Evolutionary conservation across 805 yeast species (phyloP).

Genomic region (Vanderwaltozyma polyspora): DNA sequence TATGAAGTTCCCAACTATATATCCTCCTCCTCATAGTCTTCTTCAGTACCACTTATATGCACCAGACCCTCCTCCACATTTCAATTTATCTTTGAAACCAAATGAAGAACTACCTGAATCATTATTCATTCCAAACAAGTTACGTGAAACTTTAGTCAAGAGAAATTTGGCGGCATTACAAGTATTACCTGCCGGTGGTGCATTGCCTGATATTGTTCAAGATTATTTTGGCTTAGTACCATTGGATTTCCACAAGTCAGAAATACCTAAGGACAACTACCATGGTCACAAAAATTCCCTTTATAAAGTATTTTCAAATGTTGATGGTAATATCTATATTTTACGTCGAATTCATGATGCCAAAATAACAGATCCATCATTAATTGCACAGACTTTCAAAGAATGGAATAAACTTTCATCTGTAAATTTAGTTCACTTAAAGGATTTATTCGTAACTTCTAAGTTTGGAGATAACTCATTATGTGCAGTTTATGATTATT

Average conservation of each 20-base stretch:
- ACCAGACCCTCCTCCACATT: constrained; percentile 74
- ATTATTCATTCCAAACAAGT: constrained; percentile 59
- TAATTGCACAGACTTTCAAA: constrained; percentile 35
- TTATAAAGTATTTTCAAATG: constrained; percentile 71
- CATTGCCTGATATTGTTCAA: constrained; percentile 65
- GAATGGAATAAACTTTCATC: constrained; percentile 47
- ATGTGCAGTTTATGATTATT: constrained; percentile 73
- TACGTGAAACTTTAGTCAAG: constrained; percentile 59
- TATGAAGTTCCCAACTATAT: constrained; percentile 24
- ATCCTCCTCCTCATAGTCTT: constrained; percentile 31
- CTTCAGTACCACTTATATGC: constrained; percentile 82
- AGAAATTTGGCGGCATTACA: constrained; percentile 77
- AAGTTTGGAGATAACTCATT: constrained; percentile 75
- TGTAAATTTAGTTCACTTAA: constrained; percentile 51
- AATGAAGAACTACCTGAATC: constrained; percentile 61
- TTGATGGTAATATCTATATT: constrained; percentile 68
- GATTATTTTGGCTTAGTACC: constrained; percentile 80
- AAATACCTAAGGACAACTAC: constrained; percentile 22
- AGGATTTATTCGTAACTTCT: constrained; percentile 78
- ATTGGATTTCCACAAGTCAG: constrained; percentile 41
- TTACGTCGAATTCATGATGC: constrained; percentile 63
- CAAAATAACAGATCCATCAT: constrained; percentile 40
- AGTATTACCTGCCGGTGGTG: constrained; percentile 34
- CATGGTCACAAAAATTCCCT: constrained; percentile 48
- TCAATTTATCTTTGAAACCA: constrained; percentile 46